Conservation (phyloP, 345 rosid genomes). For the Balakata baccata region DNA sequence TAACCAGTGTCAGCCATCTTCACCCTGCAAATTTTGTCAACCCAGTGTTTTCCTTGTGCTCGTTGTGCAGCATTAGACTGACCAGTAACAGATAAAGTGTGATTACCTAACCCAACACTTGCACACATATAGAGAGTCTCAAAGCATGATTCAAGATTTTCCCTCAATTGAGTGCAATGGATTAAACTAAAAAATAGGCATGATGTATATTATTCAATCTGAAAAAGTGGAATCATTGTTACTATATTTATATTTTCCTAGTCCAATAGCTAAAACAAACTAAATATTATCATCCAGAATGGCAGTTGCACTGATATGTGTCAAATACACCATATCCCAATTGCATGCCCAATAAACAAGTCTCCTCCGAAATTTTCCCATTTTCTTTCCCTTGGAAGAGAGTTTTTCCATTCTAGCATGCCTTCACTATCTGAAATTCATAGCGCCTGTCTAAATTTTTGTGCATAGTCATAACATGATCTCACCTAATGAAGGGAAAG, state of each 20-base stretch:
- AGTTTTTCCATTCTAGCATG: not conserved
- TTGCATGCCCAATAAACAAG: not conserved
- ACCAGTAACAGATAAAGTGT: conserved; percentile 6
- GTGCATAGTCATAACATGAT: not conserved
- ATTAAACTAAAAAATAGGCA: conserved; percentile 2
- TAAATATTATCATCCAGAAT: not conserved
- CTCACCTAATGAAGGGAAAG: not conserved
- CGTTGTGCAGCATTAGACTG: conserved; percentile 66
- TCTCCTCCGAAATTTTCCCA: not conserved
- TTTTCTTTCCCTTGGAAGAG: not conserved
- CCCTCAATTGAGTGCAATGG: not conserved
- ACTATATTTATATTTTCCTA: not conserved
- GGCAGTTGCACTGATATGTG: not conserved
- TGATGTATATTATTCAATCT: not conserved
- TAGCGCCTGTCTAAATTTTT: not conserved
- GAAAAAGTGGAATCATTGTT: not conserved
- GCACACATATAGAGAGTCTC: not conserved
- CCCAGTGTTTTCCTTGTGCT: conserved; percentile 35
- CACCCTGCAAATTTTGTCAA: conserved; percentile 50
- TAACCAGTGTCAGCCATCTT: conserved; percentile 54
- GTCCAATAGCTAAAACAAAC: not conserved
- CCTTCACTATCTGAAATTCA: not conserved
- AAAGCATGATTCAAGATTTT: not conserved
- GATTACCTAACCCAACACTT: not conserved
- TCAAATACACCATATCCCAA: not conserved